Evolutionary conservation across 2,329 filamentous ascomycete species (phyloP).

Genomic region (Aspergillus brunneoviolaceus): DNA sequence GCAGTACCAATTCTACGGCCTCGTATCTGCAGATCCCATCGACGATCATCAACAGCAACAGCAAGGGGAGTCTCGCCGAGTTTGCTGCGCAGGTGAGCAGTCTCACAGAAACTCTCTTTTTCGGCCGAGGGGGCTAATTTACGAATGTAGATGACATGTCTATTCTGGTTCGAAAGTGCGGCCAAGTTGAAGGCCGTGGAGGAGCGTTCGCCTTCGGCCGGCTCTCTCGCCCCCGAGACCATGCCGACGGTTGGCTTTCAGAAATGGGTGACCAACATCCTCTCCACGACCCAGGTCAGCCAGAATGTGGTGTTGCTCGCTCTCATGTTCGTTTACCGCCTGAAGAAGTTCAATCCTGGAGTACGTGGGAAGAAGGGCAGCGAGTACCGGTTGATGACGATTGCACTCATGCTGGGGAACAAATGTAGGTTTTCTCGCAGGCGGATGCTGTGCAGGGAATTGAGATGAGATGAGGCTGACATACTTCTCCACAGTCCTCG

Average conservation of each 20-base stretch:
- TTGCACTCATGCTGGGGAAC: conserved; percentile 95
- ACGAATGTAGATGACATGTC: conserved; percentile 73
- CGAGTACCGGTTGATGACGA: conserved; percentile 87
- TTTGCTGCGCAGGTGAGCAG: conserved; percentile 73
- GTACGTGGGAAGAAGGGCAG: conserved; percentile 91
- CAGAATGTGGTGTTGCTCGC: conserved; percentile 92
- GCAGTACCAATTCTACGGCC: conserved; percentile 41
- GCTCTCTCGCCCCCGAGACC: conserved; percentile 66
- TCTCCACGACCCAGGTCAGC: conserved; percentile 92
- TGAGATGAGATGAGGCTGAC: conserved; percentile 5
- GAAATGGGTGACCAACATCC: conserved; percentile 89
- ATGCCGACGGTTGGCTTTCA: conserved; percentile 76
- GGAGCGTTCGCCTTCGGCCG: conserved; percentile 50
- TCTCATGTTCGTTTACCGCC: conserved; percentile 84
- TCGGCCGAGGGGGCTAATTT: conserved; percentile 10
- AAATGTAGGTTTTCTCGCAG: conserved; percentile 64
- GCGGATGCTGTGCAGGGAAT: neutral
- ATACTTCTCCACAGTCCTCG: conserved; percentile 63
- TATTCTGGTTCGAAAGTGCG: conserved; percentile 96
- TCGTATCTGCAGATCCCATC: conserved; percentile 67
- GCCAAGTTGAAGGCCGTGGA: conserved; percentile 75
- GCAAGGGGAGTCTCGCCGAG: conserved; percentile 73
- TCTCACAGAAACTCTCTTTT: neutral
- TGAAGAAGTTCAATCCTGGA: conserved; percentile 85
- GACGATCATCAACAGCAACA: conserved; percentile 70